Evolutionary conservation across 768 basidiomycete species (phyloP), one percentile per base, ranked within the genome.

Genomic region (Leccinum sublutescens): DNA sequence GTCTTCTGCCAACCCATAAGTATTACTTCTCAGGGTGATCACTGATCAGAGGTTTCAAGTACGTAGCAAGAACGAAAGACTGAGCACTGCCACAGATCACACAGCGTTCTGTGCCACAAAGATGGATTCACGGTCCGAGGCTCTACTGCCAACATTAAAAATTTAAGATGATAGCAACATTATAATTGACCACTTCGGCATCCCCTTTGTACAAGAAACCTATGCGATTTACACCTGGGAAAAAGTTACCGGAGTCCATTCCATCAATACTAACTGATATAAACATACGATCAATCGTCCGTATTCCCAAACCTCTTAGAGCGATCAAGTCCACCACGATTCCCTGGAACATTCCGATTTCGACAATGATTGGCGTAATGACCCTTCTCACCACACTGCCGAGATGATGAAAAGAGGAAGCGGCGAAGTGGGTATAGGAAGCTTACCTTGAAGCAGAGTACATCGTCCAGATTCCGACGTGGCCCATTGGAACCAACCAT

Each of bases 321-420:
- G 50, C 81, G 80, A 64, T 91, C 91, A 50, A 86, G 75, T 8
- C 94, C 94, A 57, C 94, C 94, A 52, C 94, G 82, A 71, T 92
- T 93, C 12, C 94, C 94, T 27, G 94, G 94, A 23, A 93, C 88
- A 71, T 94, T 95, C 57, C 90, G 79, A 72, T 95, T 95, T 45
- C 88, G 84, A 74, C 95, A 97, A 66, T 91, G 87, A 71, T 97
- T 96, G 19, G 95, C 95, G 69, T 96, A 96, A 70, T 98, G 96
- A 1, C 96, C 96, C 64, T 89, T 88, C 72, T 93, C 87, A 38
- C 92, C 92, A 68, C 95, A 97, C 88, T 93, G 62, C 8, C 55
- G 57, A 64, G 57, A 52, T 54, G 48, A 50, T 54, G 34, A 60
- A 52, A 27, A 64, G 43, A 19, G n/a, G 43, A 48, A 34, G 25